Conservation (phyloP, 2,329 filamentous ascomycete species). For the Trichoderma aggressivum region DNA sequence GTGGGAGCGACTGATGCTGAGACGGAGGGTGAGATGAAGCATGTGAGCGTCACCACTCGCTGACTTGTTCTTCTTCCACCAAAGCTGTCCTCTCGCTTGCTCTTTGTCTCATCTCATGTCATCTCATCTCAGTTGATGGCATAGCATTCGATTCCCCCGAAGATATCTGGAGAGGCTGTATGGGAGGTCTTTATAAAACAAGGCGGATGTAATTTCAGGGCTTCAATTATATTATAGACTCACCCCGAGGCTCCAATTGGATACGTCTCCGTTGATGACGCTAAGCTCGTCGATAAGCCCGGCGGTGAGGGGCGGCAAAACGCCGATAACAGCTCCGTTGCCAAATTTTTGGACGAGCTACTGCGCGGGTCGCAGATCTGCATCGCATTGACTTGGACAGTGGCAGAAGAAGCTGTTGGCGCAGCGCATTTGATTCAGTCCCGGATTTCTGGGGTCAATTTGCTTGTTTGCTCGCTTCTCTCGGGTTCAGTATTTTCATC, state of each 20-base stretch:
- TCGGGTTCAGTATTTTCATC: background rate
- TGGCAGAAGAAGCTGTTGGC: background rate
- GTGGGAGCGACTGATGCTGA: slow-evolving; percentile 8
- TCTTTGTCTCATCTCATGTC: background rate
- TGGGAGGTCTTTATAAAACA: background rate
- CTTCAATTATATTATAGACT: slow-evolving; percentile 1
- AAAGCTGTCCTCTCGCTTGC: background rate
- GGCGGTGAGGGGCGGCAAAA: slow-evolving; percentile 40
- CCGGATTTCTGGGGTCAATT: slow-evolving; percentile 21
- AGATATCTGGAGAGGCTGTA: background rate
- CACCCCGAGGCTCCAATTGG: slow-evolving; percentile 6
- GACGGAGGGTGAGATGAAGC: slow-evolving; percentile 6
- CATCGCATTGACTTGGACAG: background rate
- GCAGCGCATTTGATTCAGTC: background rate
- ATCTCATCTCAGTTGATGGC: background rate
- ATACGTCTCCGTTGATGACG: slow-evolving; percentile 4
- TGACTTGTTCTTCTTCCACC: background rate
- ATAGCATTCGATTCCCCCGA: background rate
- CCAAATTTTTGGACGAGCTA: slow-evolving; percentile 35
- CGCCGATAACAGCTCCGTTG: slow-evolving; percentile 32
- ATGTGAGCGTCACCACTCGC: background rate
- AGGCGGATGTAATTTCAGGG: background rate
- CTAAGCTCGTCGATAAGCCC: slow-evolving; percentile 28
- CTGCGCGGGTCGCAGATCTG: background rate
- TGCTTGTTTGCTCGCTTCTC: background rate